Evolutionary conservation across 2,329 filamentous ascomycete species (phyloP).

Genomic region (Penicillium nordicum): DNA sequence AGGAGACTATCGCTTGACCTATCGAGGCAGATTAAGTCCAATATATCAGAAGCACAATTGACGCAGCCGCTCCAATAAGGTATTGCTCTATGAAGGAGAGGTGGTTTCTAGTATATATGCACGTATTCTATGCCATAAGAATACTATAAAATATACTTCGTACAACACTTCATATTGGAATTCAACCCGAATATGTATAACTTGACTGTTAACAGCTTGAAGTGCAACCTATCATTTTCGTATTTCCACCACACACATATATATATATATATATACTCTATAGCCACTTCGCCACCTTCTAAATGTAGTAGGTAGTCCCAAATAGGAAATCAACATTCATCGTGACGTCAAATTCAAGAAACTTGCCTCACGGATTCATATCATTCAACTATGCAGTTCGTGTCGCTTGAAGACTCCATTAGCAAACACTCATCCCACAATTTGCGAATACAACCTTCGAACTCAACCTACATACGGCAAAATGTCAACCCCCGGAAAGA

Average conservation of each 20-base stretch:
- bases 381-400: not conserved
- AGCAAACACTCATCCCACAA: no score
- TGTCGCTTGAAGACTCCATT: not conserved
- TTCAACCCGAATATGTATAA: not conserved
- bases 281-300: not conserved
- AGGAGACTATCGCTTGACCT: constrained; percentile 18
- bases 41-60: not conserved
- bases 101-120: not conserved
- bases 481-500: constrained; percentile 15
- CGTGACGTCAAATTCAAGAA: constrained; percentile 1
- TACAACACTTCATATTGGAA: not conserved
- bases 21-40: not conserved
- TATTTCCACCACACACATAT: not conserved
- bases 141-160: not conserved
- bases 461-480: not conserved
- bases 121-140: not conserved
- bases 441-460: not conserved
- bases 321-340: not conserved
- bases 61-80: not conserved
- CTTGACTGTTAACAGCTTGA: not conserved
- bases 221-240: not conserved
- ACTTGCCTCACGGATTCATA: not conserved
- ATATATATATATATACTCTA: no score
- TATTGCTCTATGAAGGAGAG: not conserved
- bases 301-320: not conserved